Conservation (phyloP, 192 early-diverging fungal species). For the Funneliformis mosseae region DNA sequence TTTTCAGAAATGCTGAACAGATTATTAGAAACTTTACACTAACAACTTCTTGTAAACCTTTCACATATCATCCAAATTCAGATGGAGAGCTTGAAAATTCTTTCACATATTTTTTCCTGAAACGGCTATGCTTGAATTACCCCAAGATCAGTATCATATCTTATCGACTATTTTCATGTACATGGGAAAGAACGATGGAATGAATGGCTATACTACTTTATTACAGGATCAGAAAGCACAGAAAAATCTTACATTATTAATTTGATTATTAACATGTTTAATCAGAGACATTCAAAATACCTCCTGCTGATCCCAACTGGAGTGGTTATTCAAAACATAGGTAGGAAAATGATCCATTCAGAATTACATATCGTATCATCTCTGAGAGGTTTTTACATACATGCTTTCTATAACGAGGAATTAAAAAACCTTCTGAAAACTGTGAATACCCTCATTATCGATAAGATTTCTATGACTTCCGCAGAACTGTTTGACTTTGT, state of each 20-base stretch:
- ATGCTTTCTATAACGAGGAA: neutral
- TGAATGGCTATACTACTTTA: neutral
- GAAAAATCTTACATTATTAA: neutral
- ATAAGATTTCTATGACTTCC: no score
- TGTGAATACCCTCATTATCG: no score
- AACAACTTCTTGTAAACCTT: no score
- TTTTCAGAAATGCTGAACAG: neutral
- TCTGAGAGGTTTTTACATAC: neutral
- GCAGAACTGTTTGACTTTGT: no score
- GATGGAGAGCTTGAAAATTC: no score
- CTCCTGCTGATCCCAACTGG: neutral
- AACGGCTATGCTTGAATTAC: neutral
- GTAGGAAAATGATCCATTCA: neutral
- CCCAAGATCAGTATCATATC: neutral
- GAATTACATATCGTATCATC: neutral
- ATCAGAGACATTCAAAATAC: neutral
- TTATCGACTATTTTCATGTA: neutral
- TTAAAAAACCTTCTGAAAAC: no score
- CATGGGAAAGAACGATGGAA: neutral
- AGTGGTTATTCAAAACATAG: neutral
- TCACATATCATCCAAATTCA: no score
- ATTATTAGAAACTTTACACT: neutral
- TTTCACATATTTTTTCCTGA: neutral
- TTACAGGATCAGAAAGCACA: neutral
- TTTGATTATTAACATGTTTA: neutral